These are phyloP conservation scores for Miscanthus lutarioriparius DNA, from an alignment of 176 grass and related monocot species.

Conservation along the genomic window DNA sequence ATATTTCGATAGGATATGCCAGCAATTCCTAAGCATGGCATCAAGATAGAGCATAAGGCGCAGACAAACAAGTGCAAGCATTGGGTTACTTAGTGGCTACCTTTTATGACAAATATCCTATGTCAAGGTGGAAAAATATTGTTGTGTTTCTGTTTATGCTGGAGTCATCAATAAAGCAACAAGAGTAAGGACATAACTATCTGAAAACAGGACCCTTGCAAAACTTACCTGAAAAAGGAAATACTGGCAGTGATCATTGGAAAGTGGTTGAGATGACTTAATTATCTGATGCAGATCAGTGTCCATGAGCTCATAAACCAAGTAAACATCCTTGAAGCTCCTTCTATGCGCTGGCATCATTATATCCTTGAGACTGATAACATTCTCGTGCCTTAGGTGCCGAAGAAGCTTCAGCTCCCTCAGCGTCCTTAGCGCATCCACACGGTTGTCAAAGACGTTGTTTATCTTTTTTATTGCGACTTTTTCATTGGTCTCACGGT, in stretches of 20 bases:
- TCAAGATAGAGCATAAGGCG: background rate
- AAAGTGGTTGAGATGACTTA: constrained; percentile 56
- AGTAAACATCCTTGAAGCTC: constrained; percentile 67
- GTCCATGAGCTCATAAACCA: constrained; percentile 65
- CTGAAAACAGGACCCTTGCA: background rate
- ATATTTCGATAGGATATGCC: background rate
- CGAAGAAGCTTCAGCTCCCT: constrained; percentile 63
- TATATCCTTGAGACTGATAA: constrained; percentile 64
- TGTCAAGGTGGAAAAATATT: background rate
- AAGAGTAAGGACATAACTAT: background rate
- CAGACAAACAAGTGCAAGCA: background rate
- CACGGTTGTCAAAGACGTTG: constrained; percentile 65
- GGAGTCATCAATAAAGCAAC: background rate
- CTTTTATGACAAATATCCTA: background rate
- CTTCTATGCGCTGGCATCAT: constrained; percentile 60
- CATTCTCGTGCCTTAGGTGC: constrained; percentile 58
- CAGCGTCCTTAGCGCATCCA: constrained; percentile 54
- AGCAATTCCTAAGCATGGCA: background rate
- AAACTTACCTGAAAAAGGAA: constrained; percentile 62
- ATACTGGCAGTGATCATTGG: constrained; percentile 67
- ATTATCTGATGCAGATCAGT: constrained; percentile 65
- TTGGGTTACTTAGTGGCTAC: background rate
- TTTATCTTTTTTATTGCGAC: constrained; percentile 59
- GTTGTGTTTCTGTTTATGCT: background rate
- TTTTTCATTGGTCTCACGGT: constrained; percentile 49